Evolutionary conservation across 768 basidiomycete genomes (phyloP), one percentile per base, ranked within the genome.

Genomic region (Erythrobasidium yunnanense): DNA sequence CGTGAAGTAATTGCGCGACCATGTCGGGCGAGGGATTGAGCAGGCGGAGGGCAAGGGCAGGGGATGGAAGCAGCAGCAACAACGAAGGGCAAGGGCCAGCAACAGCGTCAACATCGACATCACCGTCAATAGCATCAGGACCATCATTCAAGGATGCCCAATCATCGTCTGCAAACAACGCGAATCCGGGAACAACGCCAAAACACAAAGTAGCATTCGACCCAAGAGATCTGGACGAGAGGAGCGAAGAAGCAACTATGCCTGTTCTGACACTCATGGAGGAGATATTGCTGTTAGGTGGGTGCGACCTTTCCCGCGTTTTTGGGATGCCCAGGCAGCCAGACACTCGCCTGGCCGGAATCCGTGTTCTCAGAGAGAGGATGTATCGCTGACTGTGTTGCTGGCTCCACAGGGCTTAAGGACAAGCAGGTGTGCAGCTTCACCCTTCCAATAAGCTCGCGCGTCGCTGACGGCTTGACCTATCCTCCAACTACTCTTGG

Each of bases 191-290:
- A 17, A 51, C 30, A 29, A 15, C 42, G 57, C 2, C 17, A 0
- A 32, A 60, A 4, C 72, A 74, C 68, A 71, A 72, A 56, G 65
- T 99, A 73, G 95, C 93, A 4, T 96, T 81, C 73, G 95, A 97
- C 80, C 91, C 90, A 1, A 79, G 90, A 58, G 95, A 99, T 78
- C 76, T 95, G 70, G 78, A 81, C 50, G 83, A 87, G 73, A 65
- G 65, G 2, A 81, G 83, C 58, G 85, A 83, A 35, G 81, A 81
- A 49, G 83, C 86, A 70, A 83, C 85, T 68, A 80, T 75, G n/a
- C 95, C 95, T 1, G 80, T 81, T 65, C 78, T 99, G 71, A 99
- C 95, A 25, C 81, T 99, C 65, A 88, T 97, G 87, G 95, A 99
- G 79, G 95, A 99, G 79, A 85, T 99, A 4, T 78, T 97, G 68